phyloP scores from a whole-genome alignment of 441 rosid species.

The Erodium moschatum region DNA sequence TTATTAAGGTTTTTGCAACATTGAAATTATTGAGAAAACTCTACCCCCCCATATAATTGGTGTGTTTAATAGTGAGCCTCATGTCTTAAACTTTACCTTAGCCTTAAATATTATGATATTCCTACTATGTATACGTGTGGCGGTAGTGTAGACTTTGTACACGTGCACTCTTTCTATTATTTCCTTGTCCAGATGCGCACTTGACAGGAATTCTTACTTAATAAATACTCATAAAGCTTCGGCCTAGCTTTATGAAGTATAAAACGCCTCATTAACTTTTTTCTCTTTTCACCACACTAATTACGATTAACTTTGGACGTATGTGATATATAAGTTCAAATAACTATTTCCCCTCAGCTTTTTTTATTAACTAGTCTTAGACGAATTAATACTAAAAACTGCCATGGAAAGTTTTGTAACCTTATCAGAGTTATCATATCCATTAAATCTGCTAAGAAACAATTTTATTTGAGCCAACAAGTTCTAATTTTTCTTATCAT shows the following conservation, averaged over 20 bases:
- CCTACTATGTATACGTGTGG: too few relatives aligned
- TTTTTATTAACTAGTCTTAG: neutral
- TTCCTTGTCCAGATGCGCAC: slow-evolving; percentile 6
- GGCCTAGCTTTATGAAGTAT: neutral
- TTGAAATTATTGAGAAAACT: neutral
- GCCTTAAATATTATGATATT: neutral
- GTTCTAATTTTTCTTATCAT: neutral
- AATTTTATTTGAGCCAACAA: neutral
- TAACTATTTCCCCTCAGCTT: neutral
- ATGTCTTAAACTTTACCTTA: neutral
- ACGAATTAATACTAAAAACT: neutral
- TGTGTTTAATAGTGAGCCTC: neutral
- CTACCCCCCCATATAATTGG: neutral
- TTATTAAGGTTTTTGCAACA: slow-evolving; percentile 1
- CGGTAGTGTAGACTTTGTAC: neutral
- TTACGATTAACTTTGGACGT: neutral
- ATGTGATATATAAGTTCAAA: neutral
- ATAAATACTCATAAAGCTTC: neutral
- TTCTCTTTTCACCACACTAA: neutral
- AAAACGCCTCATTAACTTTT: neutral
- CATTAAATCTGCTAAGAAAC: neutral
- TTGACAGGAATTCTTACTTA: neutral
- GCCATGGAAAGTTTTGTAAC: neutral
- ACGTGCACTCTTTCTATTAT: neutral
- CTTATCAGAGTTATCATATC: neutral